These are phyloP conservation scores for Calonectria honghensis DNA, from an alignment of 2,329 filamentous ascomycete genomes.

Conservation along the genomic window DNA sequence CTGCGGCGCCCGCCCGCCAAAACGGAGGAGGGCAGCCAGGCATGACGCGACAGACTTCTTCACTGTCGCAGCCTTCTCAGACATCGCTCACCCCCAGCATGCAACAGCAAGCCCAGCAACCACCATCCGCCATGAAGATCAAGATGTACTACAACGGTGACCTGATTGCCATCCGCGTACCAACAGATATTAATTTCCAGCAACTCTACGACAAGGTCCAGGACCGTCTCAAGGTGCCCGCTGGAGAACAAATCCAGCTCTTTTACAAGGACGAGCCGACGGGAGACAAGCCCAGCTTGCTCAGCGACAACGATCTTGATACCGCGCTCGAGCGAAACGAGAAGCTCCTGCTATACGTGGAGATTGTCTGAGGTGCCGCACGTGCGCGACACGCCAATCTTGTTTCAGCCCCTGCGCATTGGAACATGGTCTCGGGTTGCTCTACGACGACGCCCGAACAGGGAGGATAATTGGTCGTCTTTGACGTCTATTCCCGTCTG, in stretches of 20 bases:
- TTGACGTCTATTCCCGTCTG: slow-evolving; percentile 36
- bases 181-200: slow-evolving; percentile 84
- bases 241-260: slow-evolving; percentile 82
- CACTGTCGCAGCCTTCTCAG: slow-evolving; percentile 64
- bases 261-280: slow-evolving; percentile 91
- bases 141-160: slow-evolving; percentile 97
- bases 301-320: slow-evolving; percentile 88
- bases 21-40: slow-evolving; percentile 53
- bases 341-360: slow-evolving; percentile 87
- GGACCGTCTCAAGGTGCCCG: slow-evolving; percentile 85
- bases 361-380: slow-evolving; percentile 64
- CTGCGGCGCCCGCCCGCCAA: slow-evolving; percentile 67
- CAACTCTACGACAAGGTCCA: slow-evolving; percentile 89
- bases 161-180: slow-evolving; percentile 92
- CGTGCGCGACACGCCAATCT: slow-evolving; percentile 38
- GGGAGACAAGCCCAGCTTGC: slow-evolving; percentile 82
- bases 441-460: slow-evolving; percentile 18
- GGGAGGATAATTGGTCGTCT: slow-evolving; percentile 31
- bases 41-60: slow-evolving; percentile 53
- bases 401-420: slow-evolving; percentile 51
- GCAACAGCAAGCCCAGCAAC: slow-evolving; percentile 59
- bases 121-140: slow-evolving; percentile 84
- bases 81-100: slow-evolving; percentile 69
- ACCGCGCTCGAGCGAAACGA: slow-evolving; percentile 88
- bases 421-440: slow-evolving; percentile 29